These are phyloP conservation scores for Hygrophila difformis DNA, from an alignment of 257 asterid species.

Conservation along the genomic window DNA sequence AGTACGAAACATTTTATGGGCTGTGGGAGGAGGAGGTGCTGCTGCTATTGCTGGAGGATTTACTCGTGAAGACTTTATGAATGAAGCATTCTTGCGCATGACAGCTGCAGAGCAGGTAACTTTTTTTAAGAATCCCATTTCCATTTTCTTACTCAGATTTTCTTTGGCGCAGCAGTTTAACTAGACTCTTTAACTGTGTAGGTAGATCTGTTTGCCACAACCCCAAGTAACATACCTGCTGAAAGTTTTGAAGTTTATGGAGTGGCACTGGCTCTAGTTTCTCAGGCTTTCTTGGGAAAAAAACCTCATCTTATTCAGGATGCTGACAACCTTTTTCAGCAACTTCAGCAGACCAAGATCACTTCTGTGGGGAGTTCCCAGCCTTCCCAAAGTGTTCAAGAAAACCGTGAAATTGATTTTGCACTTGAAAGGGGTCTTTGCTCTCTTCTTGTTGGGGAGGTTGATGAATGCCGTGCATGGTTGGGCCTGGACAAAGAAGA, in stretches of 20 bases:
- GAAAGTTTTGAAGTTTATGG: conserved; percentile 97
- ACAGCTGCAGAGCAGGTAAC: conserved; percentile 93
- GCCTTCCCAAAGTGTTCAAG: conserved; percentile 35
- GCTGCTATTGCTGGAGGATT: conserved; percentile 89
- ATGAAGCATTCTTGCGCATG: conserved; percentile 76
- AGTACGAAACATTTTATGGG: conserved; percentile 85
- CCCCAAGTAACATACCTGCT: conserved; percentile 94
- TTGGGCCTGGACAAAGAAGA: conserved; percentile 73
- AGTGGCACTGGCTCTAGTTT: conserved; percentile 93
- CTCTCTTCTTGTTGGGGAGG: conserved; percentile 89
- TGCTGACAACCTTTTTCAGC: conserved; percentile 93
- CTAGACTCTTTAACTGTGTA: conserved; percentile 12
- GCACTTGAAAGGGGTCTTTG: conserved; percentile 98
- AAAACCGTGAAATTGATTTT: conserved; percentile 73
- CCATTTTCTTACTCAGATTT: neutral
- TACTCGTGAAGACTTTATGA: conserved; percentile 97
- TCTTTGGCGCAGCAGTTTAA: conserved; percentile 7
- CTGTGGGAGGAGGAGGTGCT: conserved; percentile 99
- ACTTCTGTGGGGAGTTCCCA: conserved; percentile 39
- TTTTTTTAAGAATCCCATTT: conserved; percentile 1
- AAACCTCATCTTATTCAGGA: conserved; percentile 90
- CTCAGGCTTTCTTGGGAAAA: conserved; percentile 82
- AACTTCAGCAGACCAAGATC: conserved; percentile 87
- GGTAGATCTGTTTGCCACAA: conserved; percentile 93
- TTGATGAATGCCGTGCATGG: conserved; percentile 87